Base-by-base conservation (phyloP, 164 flowering plant genomes). In the Hamamelis virginiana region DNA sequence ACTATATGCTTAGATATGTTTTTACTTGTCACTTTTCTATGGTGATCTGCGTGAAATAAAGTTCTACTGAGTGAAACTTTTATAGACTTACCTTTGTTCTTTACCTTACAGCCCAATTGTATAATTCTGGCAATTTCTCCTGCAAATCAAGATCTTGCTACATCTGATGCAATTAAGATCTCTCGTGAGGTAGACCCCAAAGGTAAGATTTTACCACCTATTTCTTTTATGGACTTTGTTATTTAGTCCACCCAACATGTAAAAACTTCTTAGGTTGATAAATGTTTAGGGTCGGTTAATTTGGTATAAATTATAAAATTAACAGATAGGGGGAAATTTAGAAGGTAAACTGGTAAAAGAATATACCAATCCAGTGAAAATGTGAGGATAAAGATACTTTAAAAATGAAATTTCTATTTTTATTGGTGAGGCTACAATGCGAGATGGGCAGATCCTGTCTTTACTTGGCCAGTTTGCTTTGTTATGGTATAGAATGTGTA, bases 141-240 rank as follows among this genome's bases (percentile, higher is more conserved):
- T 45, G 91, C 91, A 56, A 87, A 87, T 77, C 91, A 87, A 71
- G 91, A 87, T 75, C 86, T 87, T 48, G 91, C 91, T 48, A 86
- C 91, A 19, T 85, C 89, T 50, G 91, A 87, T 79, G 91, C 91
- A 45, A 87, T 87, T 67, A 87, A 84, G 71, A 85, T 87, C 59
- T 83, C 89, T 67, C 87, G 91, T 67, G 91, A 87, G 78, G 89
- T 87, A 56, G 91, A 87, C 60, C 91, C 89, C 9, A 80, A 77
- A 77, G 91, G 91, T 85, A 76, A 41, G 62, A 46, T 62, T 74
- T 68, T 19, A 22, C 12, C 10, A 14, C 15, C 18, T 65, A 23
- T 9, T 4, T 44, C 51, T 16, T 25, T 38, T 12, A 21, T 59
- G 46, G 23, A 0, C 45, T 28, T 38, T 43, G 46, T 41, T 59